Evolutionary conservation across 2,329 filamentous ascomycete species (phyloP), one percentile per base, ranked within the genome.

Genomic region (Rutstroemia sydowiana): DNA sequence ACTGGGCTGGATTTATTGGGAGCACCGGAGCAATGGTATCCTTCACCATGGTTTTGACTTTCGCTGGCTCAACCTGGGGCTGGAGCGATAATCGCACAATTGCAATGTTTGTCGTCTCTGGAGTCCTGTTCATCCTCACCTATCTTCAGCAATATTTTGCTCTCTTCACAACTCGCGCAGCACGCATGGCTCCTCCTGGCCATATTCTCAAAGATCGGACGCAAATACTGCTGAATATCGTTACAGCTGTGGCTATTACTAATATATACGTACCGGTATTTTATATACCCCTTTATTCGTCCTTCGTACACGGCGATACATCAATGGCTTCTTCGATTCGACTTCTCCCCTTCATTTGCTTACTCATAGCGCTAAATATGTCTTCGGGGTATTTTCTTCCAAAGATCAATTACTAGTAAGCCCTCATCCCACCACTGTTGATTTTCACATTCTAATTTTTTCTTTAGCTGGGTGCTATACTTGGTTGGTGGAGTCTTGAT

Each of bases 271-370:
- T 45, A 21, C 23, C 21, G 18, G 30, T 31, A 9, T 32, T 30
- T 10, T 31, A 30, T 31, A 28, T 45, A n/a, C 30, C 21, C n/a
- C 39, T 41, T 10, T 41, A 41, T 21, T 41, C 20, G 13, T 70
- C 76, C 62, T 67, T 69, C 41, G 65, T 74, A 54, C 66, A 66
- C 51, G 65, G 65, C 20, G 62, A 66, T 48, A 59, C 52, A 26
- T 62, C 68, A 0, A 63, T 64, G 5, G 43, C 55, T 37, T 65
- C 67, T 0, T 70, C 69, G 11, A 60, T 72, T 8, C 61, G 63
- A 28, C 66, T 67, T 32, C 61, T 73, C 13, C 68, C 72, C 2
- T 57, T 67, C 3, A 67, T 71, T 16, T 40, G 13, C 37, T n/a
- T 40, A 7, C 37, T 40, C 30, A 68, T 67, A 28, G 59, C 73